Evolutionary conservation across 2,329 filamentous ascomycete genomes (phyloP), one percentile per base, ranked within the genome.

Genomic region (Fusarium staphyleae): DNA sequence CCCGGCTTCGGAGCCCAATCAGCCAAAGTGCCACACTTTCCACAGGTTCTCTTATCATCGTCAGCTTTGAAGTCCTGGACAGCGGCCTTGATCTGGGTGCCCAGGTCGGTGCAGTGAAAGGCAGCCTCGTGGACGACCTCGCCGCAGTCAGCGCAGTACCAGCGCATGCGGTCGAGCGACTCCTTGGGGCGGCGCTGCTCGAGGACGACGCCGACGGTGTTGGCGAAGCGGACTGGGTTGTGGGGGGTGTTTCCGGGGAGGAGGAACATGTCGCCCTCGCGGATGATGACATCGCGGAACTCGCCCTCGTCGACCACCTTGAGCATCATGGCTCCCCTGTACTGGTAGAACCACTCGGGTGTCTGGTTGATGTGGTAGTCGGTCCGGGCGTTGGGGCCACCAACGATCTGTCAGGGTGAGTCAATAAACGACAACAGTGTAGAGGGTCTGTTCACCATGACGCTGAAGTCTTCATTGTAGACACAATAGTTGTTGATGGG

Each of bases 331-430:
- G 88, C 87, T 63, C 95, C 95, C 68, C 87, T 87, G 83, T 96
- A 87, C 76, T 98, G 93, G 82, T 95, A 98, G 85, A 98, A 99
- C 88, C 93, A 98, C 75, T 98, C 95, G 11, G 95, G 87, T 0
- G 93, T 98, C 67, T 87, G 80, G 81, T 98, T 98, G 83, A 98
- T 93, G 82, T 98, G 95, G 81, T 97, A 99, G 81, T 98, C 95
- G 49, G 93, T 97, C 61, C 95, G 87, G 56, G 91, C 91, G 75
- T 98, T 98, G 69, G 95, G 95, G 11, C 95, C 95, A 71, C 95
- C 95, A 58, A 99, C 93, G 67, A 96, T 92, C 89, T 87, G 8
- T 13, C 11, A 14, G 12, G 5, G 43, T 32, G 22, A 24, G 22
- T 8, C 7, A 13, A 33, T 35, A 30, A 13, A 11, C 15, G 36